Base-by-base conservation (phyloP, 352 stramenopile species). In the Pythium sp. region DNA sequence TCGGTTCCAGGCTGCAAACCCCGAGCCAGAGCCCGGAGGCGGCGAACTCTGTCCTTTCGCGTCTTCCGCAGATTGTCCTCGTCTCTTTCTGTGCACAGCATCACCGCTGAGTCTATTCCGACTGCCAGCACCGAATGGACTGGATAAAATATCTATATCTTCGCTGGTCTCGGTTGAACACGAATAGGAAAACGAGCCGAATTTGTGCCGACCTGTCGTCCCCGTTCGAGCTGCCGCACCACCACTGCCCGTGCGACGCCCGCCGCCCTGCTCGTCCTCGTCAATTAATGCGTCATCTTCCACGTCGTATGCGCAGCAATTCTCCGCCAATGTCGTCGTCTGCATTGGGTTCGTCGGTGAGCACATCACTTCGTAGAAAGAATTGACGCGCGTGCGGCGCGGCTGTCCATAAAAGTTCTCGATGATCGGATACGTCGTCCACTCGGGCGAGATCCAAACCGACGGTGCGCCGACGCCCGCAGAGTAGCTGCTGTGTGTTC, bases 321-420 rank as follows among this genome's bases (percentile, higher is more conserved):
- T 86, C 69, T 86, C 77, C 11, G 74, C 81, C 36, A 93, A 55
- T 28, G 82, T 93, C 22, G 83, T 89, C 14, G 84, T 92, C 6
- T 71, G 71, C 47, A 71, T 72, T 2, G 73, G 78, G 58, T 82
- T 83, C 32, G 74, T 81, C n/a, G 87, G 87, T 4, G 87, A 95
- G 58, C 80, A 84, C 81, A 95, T 92, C 12, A 93, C 83, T 55
- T 95, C 87, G 59, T 87, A 83, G 64, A 92, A 93, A n/a, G 84
- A 93, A 68, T 82, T 92, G 22, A 77, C 75, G 55, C 86, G 78
- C 28, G 74, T 61, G 34, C 75, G 75, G 9, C 70, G 69, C 20
- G 78, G 63, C 46, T 81, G 72, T 55, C 83, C 84, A 70, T 95
- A 94, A 65, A 87, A 95, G 65, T 81, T 88, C 68, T 94, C 86